Evolutionary conservation across 2,329 filamentous ascomycete species (phyloP), one percentile per base, ranked within the genome.

Genomic region (Bretziella fagacearum): DNA sequence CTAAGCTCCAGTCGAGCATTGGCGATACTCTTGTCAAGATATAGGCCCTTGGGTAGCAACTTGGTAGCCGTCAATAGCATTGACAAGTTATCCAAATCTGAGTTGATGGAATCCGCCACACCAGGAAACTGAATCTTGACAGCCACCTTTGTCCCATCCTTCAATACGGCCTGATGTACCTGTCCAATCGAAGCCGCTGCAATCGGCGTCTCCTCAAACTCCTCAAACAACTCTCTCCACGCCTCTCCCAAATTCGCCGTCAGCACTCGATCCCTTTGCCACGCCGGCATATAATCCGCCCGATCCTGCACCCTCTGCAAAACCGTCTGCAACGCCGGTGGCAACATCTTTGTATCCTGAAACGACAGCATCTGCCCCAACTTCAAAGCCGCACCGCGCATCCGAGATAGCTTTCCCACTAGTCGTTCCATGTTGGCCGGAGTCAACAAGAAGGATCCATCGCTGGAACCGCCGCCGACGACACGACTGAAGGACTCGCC

Each of bases 81-180:
- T 6, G 82, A 84, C 26, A 98, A 72, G 57, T 98, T 98, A 63
- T 85, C 93, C 1, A 98, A 72, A 57, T 98, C 91, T 1, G 89
- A 95, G 62, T 94, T 86, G 60, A 98, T 98, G 3, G 87, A 96
- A 60, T 84, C 80, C 15, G 89, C 84, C 1, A 98, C 91, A 11
- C 93, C 93, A 0, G 91, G 91, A 56, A 98, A 98, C 62, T 98
- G 91, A 7, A 98, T 80, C 63, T 98, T 98, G 57, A 98, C 87
- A 3, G 91, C 91, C 0, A 98, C 91, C 36, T 71, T 68, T 53
- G 79, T 70, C 33, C 72, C 86, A 3, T 80, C 79, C 55, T 79
- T 81, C 17, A 98, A 69, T 0, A 78, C 76, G 2, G 86, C 91
- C 51, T 79, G 78, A 63, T 98, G 91, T 0, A 98, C 91, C 59